Base-by-base conservation (phyloP, 2,329 filamentous ascomycete genomes). In the Seiridium cupressi region DNA sequence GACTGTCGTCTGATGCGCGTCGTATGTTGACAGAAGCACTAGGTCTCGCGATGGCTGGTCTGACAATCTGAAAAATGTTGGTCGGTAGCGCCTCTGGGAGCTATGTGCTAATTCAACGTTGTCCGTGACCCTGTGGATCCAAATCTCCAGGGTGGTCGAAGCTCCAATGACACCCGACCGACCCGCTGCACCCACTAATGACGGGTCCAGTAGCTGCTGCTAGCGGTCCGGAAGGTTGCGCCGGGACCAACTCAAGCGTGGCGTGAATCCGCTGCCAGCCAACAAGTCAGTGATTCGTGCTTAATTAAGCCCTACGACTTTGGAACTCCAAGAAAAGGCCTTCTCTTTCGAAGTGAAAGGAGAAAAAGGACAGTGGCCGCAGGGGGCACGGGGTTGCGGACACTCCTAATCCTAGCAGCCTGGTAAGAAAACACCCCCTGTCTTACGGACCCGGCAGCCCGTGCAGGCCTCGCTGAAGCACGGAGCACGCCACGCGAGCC, bases 41-140 rank as follows among this genome's bases (percentile, higher is more conserved):
- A n/a, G 32, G 38, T 53, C 34, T 53, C 49, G 49, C 49, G 49
- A 53, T 53, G 34, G 38, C 31, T 53, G 32, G 49, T 53, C 49
- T 38, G 49, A 53, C 49, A 53, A 53, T 36, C n/a, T 38, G 34
- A 13, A 53, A 53, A 53, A 53, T 53, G 49, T 38, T 53, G 49
- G 49, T 35, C 49, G 34, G 49, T 53, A 53, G 49, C 35, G 49
- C 32, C 35, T 31, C 18, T 32, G n/a, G 49, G 49, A 53, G 49
- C 31, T 53, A 53, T 42, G 7, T 8, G 38, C 38, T 42, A 42
- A 42, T 42, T 42, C 38, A 42, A 42, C 38, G 38, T 13, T 13
- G 13, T 42, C 7, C 38, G 13, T 8, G 38, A 42, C 38, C 38
- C 38, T 42, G 38, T 42, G 38, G 38, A 8, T 42, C 38, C 38